Base-by-base conservation (phyloP, 768 basidiomycete genomes). In the Suillus decipiens region DNA sequence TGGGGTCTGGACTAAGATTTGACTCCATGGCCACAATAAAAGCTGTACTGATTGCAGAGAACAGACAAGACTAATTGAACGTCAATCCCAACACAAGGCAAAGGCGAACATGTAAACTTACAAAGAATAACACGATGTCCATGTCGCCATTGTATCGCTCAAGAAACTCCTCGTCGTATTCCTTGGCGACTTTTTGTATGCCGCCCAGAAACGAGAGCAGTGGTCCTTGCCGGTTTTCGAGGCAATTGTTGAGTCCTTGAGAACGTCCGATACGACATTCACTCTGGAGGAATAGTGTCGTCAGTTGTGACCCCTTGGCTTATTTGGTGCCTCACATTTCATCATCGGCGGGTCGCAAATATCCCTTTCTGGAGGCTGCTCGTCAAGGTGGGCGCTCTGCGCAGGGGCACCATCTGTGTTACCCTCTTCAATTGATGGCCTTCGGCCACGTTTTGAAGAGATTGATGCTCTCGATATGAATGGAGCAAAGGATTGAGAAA, bases 71-170 rank as follows among this genome's bases (percentile, higher is more conserved):
- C 66, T 67, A 33, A 28, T 39, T 1, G 10, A 17, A 34, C 8
- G 17, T 55, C 15, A 31, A 34, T 33, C 54, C 33, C 12, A 17
- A 34, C 34, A 12, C 12, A 31, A 43, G 42, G 19, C 1, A 19
- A 43, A 19, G 42, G 19, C 4, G 19, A 43, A 3, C 19, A 43
- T 10, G 8, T 19, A 9, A 17, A 61, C 70, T 24, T 57, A 71
- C 70, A 55, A 71, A 71, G 57, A 71, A 56, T 2, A 70, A 50
- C 31, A 69, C 50, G 14, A 67, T 63, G 54, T 70, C 66, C 45
- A 69, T 63, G 36, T 65, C 62, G 41, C 63, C 57, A n/a, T 58
- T 65, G 48, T 63, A 68, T 31, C 60, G 60, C 5, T 71, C 65
- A 5, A 68, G 34, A 15, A 68, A 63, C 34, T 68, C 64, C 31